Evolutionary conservation across 2,329 filamentous ascomycete species (phyloP).

Genomic region (Trichoderma arundinaceum): DNA sequence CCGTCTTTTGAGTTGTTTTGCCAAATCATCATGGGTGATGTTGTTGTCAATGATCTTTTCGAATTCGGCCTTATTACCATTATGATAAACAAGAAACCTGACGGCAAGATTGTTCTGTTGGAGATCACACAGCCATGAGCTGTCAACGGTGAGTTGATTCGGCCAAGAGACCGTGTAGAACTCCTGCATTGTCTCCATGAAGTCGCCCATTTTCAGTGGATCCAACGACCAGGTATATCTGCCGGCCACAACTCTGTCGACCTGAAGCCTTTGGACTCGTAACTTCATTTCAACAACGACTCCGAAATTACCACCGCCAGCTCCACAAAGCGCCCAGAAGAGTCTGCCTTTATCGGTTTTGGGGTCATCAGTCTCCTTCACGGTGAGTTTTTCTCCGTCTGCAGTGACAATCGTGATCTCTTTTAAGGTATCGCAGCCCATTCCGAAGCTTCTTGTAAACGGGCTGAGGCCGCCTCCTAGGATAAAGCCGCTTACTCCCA

Average conservation of each 20-base stretch:
- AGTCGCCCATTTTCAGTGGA: neutral
- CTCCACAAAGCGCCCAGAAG: constrained; percentile 50
- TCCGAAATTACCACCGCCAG: constrained; percentile 50
- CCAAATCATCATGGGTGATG: constrained; percentile 5
- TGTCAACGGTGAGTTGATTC: constrained; percentile 41
- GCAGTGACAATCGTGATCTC: constrained; percentile 45
- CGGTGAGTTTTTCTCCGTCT: constrained; percentile 35
- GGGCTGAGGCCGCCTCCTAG: constrained; percentile 46
- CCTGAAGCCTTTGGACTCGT: constrained; percentile 33
- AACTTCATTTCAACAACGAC: constrained; percentile 45
- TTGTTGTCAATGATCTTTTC: constrained; percentile 22
- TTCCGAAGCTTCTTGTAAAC: constrained; percentile 41
- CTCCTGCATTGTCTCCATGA: constrained; percentile 36
- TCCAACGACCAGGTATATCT: constrained; percentile 37
- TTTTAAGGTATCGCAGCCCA: constrained; percentile 37
- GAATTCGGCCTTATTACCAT: constrained; percentile 28
- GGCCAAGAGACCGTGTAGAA: constrained; percentile 41
- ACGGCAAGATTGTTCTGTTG: constrained; percentile 22
- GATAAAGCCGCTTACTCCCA: constrained; percentile 48
- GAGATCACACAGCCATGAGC: constrained; percentile 34
- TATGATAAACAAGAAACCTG: constrained; percentile 33
- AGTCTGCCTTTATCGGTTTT: constrained; percentile 35
- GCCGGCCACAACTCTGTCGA: constrained; percentile 36
- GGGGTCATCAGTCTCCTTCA: constrained; percentile 33
- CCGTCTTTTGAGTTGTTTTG: constrained; percentile 37